A percentile compares a stretch with the other conserved stretches of the same genome.
These are phyloP conservation scores for Mycena indigotica DNA, from an alignment of 768 basidiomycete species.

Conservation along the genomic window DNA sequence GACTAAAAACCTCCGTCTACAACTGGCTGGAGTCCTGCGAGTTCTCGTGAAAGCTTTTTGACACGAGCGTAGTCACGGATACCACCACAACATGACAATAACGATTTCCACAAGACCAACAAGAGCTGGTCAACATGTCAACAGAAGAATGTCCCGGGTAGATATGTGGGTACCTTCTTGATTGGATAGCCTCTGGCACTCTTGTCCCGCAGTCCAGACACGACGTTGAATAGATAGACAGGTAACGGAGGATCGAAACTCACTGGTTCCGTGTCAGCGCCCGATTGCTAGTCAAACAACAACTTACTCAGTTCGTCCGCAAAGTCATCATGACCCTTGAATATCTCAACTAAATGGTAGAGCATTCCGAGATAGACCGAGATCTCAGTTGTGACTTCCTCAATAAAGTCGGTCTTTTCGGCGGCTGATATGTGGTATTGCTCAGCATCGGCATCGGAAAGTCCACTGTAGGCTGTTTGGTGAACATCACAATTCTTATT, in stretches of 20 bases:
- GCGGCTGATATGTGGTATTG: slow-evolving; percentile 69
- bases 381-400: slow-evolving; percentile 90
- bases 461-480: too few relatives aligned
- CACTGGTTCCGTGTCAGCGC: slow-evolving; percentile 55
- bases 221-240: slow-evolving; percentile 86
- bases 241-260: slow-evolving; percentile 93
- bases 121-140: slow-evolving; percentile 61
- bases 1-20: slow-evolving; percentile 41
- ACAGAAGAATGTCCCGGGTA: slow-evolving; percentile 1
- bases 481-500: too few relatives aligned
- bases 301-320: slow-evolving; percentile 93
- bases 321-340: slow-evolving; percentile 91
- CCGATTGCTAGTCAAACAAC: neutral
- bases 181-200: slow-evolving; percentile 95
- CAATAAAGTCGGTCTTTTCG: slow-evolving; percentile 78
- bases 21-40: slow-evolving; percentile 72
- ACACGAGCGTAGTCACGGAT: slow-evolving; percentile 82
- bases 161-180: slow-evolving; percentile 98
- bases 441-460: slow-evolving; percentile 73
- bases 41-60: slow-evolving; percentile 82
- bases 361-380: slow-evolving; percentile 94
- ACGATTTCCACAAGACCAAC: slow-evolving; percentile 91
- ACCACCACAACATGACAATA: slow-evolving; percentile 91
- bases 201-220: slow-evolving; percentile 90
- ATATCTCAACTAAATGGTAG: slow-evolving; percentile 92